phyloP scores from a whole-genome alignment of 768 basidiomycete genomes.

The Pleurotus djamor region DNA sequence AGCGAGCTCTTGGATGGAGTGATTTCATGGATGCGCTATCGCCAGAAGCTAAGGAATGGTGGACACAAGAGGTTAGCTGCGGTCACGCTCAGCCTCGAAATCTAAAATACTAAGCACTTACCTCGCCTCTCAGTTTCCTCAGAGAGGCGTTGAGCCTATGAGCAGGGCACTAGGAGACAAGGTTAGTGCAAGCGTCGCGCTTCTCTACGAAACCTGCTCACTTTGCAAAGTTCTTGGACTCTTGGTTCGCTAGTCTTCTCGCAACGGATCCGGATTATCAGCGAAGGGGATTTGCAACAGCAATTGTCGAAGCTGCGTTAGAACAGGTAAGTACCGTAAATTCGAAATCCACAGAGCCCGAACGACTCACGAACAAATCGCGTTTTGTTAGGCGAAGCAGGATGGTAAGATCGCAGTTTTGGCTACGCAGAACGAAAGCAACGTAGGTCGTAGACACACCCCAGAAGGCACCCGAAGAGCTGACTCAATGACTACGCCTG shows the following conservation, averaged over 20 bases:
- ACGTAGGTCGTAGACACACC: background rate
- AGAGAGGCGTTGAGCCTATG: background rate
- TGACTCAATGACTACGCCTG: background rate
- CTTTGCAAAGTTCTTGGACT: background rate
- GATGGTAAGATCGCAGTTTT: background rate
- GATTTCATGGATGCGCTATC: background rate
- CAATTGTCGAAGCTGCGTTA: background rate
- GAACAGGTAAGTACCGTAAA: background rate
- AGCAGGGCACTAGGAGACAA: background rate
- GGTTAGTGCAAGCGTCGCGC: background rate
- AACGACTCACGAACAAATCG: background rate
- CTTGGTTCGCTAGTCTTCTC: constrained; percentile 1
- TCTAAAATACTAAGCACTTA: background rate
- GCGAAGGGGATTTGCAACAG: constrained; percentile 6
- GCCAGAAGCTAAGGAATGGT: background rate
- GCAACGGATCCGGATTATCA: constrained; percentile 10
- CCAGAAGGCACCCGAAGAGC: background rate
- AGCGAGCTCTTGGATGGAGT: background rate
- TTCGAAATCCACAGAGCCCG: background rate
- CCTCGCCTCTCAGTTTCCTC: background rate
- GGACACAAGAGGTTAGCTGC: background rate
- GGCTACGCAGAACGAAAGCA: background rate
- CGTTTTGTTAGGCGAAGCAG: background rate
- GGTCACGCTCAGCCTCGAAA: background rate
- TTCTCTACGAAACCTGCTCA: background rate